These are phyloP conservation scores for Setaria viridis DNA, from an alignment of 202 grass and related monocot genomes.

Conservation along the genomic window DNA sequence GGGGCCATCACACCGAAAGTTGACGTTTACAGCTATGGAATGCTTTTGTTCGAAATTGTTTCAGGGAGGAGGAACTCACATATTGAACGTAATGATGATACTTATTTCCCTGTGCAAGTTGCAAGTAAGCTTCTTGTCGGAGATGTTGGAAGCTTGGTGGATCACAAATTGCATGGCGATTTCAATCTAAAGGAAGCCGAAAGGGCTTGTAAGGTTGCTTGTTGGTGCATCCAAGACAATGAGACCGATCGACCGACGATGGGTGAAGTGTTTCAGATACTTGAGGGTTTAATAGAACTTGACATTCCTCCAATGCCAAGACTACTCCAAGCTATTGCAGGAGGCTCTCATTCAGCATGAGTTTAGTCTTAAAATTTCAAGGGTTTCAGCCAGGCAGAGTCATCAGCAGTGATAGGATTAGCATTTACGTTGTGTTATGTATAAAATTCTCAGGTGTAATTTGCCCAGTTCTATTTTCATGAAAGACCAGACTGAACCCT, in stretches of 20 bases:
- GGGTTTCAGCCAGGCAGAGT: not conserved
- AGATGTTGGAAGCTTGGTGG: slow-evolving; percentile 28
- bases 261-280: slow-evolving; percentile 34
- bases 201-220: slow-evolving; percentile 27
- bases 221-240: slow-evolving; percentile 46
- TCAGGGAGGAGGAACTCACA: slow-evolving; percentile 36
- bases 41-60: slow-evolving; percentile 45
- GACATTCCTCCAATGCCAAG: slow-evolving; percentile 32
- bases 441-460: not conserved
- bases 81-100: not conserved
- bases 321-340: slow-evolving; percentile 32
- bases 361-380: not conserved
- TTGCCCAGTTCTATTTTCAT: not conserved
- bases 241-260: slow-evolving; percentile 17
- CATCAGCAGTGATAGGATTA: not conserved
- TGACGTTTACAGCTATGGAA: slow-evolving; percentile 51
- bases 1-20: slow-evolving; percentile 45
- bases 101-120: slow-evolving; percentile 44
- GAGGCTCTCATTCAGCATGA: slow-evolving; percentile 8
- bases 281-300: slow-evolving; percentile 17
- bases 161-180: not conserved
- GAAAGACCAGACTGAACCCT: not conserved
- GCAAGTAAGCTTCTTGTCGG: slow-evolving; percentile 30
- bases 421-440: not conserved
- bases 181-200: slow-evolving; percentile 20